Evolutionary conservation across 2,329 filamentous ascomycete genomes (phyloP).

Genomic region (Xylariaceae sp.): DNA sequence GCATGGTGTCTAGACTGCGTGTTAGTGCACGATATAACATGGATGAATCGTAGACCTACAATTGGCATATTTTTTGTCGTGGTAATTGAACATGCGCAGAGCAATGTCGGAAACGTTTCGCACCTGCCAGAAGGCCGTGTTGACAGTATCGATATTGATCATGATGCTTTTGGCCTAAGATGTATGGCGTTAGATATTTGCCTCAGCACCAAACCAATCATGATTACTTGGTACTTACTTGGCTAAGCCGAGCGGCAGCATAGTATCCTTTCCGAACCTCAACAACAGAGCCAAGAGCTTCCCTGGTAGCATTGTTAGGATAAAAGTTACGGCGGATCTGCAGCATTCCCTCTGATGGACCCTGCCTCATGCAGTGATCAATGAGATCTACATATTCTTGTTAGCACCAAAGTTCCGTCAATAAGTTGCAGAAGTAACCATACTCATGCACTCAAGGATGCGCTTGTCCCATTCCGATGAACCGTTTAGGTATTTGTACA

Average conservation of each 20-base stretch:
- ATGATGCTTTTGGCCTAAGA: constrained; percentile 54
- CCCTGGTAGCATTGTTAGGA: constrained; percentile 43
- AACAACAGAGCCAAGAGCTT: constrained; percentile 57
- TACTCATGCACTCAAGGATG: constrained; percentile 73
- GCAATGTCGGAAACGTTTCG: constrained; percentile 36
- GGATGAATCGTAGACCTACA: constrained; percentile 21
- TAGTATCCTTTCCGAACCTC: constrained; percentile 88
- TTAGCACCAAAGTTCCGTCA: neutral
- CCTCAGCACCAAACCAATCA: constrained; percentile 5
- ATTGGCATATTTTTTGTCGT: constrained; percentile 29
- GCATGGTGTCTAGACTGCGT: constrained; percentile 27
- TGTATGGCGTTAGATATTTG: neutral
- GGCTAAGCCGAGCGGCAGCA: constrained; percentile 71
- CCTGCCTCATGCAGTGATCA: constrained; percentile 80
- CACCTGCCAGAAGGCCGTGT: constrained; percentile 76
- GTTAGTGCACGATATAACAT: constrained; percentile 23
- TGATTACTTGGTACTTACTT: constrained; percentile 36
- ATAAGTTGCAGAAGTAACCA: constrained; percentile 23
- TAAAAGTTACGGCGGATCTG: constrained; percentile 83
- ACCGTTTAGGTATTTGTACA: constrained; percentile 61
- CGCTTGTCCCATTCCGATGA: constrained; percentile 55
- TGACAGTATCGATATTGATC: constrained; percentile 86
- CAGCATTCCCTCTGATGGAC: constrained; percentile 61
- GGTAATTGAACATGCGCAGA: constrained; percentile 14
- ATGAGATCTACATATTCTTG: constrained; percentile 59